These are phyloP conservation scores for Fonsecaea nubica DNA, from an alignment of 2,329 filamentous ascomycete genomes.

Conservation along the genomic window DNA sequence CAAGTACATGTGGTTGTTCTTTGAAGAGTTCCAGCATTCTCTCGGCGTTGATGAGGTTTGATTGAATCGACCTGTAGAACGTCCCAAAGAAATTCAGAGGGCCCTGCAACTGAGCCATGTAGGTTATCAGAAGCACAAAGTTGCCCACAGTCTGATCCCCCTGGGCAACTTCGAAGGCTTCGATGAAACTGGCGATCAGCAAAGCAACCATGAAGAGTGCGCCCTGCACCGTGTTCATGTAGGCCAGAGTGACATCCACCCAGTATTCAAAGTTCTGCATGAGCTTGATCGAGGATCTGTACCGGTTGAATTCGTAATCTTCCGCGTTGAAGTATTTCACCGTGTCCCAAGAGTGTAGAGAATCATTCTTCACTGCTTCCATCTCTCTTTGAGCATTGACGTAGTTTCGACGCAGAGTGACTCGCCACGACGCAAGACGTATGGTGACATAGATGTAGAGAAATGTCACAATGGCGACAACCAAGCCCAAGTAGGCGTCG, in stretches of 20 bases:
- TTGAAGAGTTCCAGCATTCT: slow-evolving; percentile 95
- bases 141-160: slow-evolving; percentile 70
- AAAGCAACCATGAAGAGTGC: slow-evolving; percentile 80
- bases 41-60: slow-evolving; percentile 96
- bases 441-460: slow-evolving; percentile 97
- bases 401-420: slow-evolving; percentile 89
- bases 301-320: slow-evolving; percentile 76
- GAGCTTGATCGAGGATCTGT: slow-evolving; percentile 70
- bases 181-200: slow-evolving; percentile 73
- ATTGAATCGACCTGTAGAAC: slow-evolving; percentile 95
- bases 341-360: slow-evolving; percentile 97
- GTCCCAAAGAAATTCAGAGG: slow-evolving; percentile 89
- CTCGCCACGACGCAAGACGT: slow-evolving; percentile 90
- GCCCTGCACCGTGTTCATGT: slow-evolving; percentile 82
- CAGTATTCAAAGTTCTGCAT: slow-evolving; percentile 78
- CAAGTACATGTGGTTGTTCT: slow-evolving; percentile 88
- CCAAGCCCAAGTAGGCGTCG: slow-evolving; percentile 87
- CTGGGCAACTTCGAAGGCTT: slow-evolving; percentile 76
- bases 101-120: slow-evolving; percentile 79
- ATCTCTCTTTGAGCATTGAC: slow-evolving; percentile 94
- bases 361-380: slow-evolving; percentile 98
- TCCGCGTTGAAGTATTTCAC: slow-evolving; percentile 92
- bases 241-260: slow-evolving; percentile 75
- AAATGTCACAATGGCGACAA: slow-evolving; percentile 89
- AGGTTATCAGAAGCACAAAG: slow-evolving; percentile 76